phyloP scores from a whole-genome alignment of 768 basidiomycete species.

The Macrolepiota fuliginosa region DNA sequence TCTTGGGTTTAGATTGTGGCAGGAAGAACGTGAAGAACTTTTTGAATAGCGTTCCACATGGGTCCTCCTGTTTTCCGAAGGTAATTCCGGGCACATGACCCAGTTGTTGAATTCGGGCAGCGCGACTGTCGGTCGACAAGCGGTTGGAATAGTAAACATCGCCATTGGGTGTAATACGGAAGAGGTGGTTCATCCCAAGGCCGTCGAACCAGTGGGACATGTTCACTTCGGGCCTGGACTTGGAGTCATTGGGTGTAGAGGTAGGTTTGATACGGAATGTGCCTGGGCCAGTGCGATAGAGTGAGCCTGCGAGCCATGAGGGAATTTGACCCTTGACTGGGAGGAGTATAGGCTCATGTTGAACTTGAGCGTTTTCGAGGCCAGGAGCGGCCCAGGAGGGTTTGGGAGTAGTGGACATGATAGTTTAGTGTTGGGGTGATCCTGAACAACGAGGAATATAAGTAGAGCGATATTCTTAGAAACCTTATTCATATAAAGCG shows the following conservation, averaged over 20 bases:
- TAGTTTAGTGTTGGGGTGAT: not conserved
- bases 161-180: conserved; percentile 1
- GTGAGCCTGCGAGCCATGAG: conserved; percentile 5
- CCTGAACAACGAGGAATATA: not conserved
- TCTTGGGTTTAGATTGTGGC: not conserved
- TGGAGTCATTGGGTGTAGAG: not conserved
- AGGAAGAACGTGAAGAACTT: conserved; percentile 5
- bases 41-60: not conserved
- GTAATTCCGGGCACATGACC: not conserved
- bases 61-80: conserved; percentile 1
- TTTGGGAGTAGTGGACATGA: not conserved
- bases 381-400: conserved; percentile 7
- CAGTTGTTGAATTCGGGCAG: not conserved
- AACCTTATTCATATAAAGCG: not conserved
- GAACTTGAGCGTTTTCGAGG: conserved; percentile 3
- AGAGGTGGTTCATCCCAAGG: conserved; percentile 4
- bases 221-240: not conserved
- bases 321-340: conserved; percentile 6
- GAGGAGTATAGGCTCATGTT: conserved; percentile 6
- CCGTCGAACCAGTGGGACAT: conserved; percentile 7
- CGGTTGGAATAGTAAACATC: conserved; percentile 10
- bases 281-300: conserved; percentile 1
- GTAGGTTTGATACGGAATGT: not conserved
- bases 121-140: not conserved
- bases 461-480: not conserved